phyloP scores from a whole-genome alignment of 257 asterid genomes.

The Petrea volubilis region DNA sequence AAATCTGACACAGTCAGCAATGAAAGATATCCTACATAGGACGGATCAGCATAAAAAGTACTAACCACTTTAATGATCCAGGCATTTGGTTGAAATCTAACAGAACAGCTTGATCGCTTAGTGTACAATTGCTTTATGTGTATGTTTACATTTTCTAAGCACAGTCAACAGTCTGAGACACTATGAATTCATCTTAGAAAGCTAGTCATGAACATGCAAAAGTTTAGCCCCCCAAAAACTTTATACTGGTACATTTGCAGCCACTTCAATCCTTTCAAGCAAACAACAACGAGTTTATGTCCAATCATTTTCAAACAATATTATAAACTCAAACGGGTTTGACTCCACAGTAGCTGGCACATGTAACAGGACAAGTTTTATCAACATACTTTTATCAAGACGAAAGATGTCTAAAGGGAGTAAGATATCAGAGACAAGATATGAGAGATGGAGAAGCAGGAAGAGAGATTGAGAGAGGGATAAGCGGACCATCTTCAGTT shows the following conservation, averaged over 20 bases:
- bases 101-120: too few relatives aligned
- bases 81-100: too few relatives aligned
- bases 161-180: not conserved
- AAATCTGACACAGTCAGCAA: not conserved
- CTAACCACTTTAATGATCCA: too few relatives aligned
- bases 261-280: not conserved
- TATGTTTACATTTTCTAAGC: not conserved
- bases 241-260: not conserved
- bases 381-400: not conserved
- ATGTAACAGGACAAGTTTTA: not conserved
- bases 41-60: too few relatives aligned
- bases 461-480: conserved; percentile 24
- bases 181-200: not conserved
- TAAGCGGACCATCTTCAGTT: conserved; percentile 89
- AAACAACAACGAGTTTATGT: not conserved
- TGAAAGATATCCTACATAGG: not conserved
- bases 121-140: too few relatives aligned
- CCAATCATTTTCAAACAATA: not conserved
- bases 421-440: too few relatives aligned
- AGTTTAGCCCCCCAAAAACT: not conserved
- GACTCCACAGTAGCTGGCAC: not conserved
- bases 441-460: not conserved
- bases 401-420: too few relatives aligned
- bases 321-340: not conserved
- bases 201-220: not conserved